phyloP scores from a whole-genome alignment of 163 green algal genomes.

The Chloromonas sp. region DNA sequence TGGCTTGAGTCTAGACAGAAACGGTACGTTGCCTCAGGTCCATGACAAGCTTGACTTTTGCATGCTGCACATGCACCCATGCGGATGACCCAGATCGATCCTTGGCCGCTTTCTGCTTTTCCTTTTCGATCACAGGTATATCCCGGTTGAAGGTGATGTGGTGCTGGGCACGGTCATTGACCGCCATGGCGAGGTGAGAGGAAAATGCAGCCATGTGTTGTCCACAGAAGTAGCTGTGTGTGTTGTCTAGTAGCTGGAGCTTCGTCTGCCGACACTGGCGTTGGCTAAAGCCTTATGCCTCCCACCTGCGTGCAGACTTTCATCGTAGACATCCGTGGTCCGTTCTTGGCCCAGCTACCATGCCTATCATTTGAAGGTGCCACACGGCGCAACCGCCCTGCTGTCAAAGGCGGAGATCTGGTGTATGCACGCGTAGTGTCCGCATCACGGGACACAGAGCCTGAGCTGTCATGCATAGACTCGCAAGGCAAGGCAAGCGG shows the following conservation, averaged over 20 bases:
- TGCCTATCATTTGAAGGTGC: constrained; percentile 82
- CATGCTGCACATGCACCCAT: too few relatives aligned
- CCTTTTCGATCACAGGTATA: constrained; percentile 50
- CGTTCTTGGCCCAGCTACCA: constrained; percentile 65
- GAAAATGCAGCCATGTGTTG: too few relatives aligned
- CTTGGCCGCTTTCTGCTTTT: too few relatives aligned
- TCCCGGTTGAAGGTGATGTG: constrained; percentile 55
- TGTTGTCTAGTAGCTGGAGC: too few relatives aligned
- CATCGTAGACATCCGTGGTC: constrained; percentile 72
- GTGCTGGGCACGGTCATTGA: constrained; percentile 74
- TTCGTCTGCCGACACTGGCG: too few relatives aligned
- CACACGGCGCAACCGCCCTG: constrained; percentile 75
- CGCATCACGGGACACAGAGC: constrained; percentile 49
- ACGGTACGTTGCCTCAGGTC: constrained; percentile 21
- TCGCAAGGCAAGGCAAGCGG: constrained; percentile 43
- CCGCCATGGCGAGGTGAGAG: constrained; percentile 59
- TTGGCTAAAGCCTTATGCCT: too few relatives aligned
- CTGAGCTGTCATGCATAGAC: constrained; percentile 54
- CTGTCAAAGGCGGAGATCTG: constrained; percentile 57
- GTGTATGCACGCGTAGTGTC: constrained; percentile 69
- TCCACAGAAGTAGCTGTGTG: too few relatives aligned
- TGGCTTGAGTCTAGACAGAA: constrained; percentile 59
- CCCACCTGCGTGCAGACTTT: neutral
- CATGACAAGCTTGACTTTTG: too few relatives aligned
- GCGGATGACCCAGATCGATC: too few relatives aligned